A percentile compares a stretch with the other conserved stretches of the same genome.
These are phyloP conservation scores for Solanum hybrid DNA, from an alignment of 305 asterid species.

Conservation along the genomic window DNA sequence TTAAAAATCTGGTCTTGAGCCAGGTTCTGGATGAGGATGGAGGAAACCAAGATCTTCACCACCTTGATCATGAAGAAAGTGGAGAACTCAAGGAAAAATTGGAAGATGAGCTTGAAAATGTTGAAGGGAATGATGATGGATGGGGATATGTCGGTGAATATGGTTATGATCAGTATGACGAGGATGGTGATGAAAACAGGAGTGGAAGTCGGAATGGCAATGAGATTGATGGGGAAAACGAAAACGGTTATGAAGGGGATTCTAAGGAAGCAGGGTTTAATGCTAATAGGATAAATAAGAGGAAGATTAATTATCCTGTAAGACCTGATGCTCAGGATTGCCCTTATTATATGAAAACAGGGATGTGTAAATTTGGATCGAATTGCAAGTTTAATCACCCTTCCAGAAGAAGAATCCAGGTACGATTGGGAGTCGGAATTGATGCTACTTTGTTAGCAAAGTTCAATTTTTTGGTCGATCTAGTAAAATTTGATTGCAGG, in stretches of 20 bases:
- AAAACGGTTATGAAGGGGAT: conserved; percentile 7
- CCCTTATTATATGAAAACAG: conserved; percentile 60
- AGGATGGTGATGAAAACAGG: neutral
- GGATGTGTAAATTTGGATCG: conserved; percentile 73
- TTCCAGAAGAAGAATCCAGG: conserved; percentile 58
- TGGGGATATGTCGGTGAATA: neutral
- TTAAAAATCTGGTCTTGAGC: conserved; percentile 2
- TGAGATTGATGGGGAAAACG: conserved; percentile 14
- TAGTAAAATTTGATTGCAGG: neutral
- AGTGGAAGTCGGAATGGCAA: conserved; percentile 14
- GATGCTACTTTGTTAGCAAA: neutral
- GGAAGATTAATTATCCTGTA: conserved; percentile 47
- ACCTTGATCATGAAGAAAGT: neutral
- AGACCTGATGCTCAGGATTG: conserved; percentile 92
- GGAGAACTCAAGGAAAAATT: neutral
- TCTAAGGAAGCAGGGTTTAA: conserved; percentile 15
- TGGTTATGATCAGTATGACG: neutral
- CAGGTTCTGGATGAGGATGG: neutral
- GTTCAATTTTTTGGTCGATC: neutral
- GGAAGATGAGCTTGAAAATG: neutral
- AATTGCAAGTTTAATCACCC: conserved; percentile 95
- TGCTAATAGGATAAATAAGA: conserved; percentile 14
- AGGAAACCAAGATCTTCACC: neutral
- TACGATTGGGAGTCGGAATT: neutral
- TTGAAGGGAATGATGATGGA: neutral